These are phyloP conservation scores for Pseudogymnoascus sp. DNA, from an alignment of 2,329 filamentous ascomycete genomes.

Conservation along the genomic window DNA sequence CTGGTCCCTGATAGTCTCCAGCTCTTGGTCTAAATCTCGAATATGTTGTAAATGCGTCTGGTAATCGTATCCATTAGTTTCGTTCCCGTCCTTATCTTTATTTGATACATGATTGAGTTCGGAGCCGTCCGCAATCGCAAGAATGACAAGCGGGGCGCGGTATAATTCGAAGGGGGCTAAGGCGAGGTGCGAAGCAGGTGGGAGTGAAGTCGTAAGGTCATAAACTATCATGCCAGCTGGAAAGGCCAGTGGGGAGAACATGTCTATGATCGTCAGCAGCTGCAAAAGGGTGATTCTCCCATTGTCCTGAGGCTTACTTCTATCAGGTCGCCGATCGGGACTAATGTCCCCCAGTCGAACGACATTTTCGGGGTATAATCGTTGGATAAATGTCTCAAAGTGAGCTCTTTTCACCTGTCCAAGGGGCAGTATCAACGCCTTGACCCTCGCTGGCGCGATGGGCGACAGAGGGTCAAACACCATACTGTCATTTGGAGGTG, in stretches of 20 bases:
- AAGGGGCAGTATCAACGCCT: conserved; percentile 77
- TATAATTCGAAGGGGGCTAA: conserved; percentile 86
- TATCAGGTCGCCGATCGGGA: conserved; percentile 74
- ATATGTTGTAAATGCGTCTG: conserved; percentile 48
- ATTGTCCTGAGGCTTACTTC: conserved; percentile 53
- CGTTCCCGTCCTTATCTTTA: conserved; percentile 49
- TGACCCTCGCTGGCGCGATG: conserved; percentile 83
- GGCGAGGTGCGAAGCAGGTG: conserved; percentile 70
- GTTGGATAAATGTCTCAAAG: conserved; percentile 71
- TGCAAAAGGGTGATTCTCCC: not conserved
- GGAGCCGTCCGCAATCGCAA: conserved; percentile 76
- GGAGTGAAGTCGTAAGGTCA: conserved; percentile 73
- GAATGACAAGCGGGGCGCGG: conserved; percentile 72
- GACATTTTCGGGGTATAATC: conserved; percentile 71
- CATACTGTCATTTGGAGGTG: conserved; percentile 55
- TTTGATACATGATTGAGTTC: conserved; percentile 54
- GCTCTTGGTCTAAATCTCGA: conserved; percentile 54
- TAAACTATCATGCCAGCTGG: conserved; percentile 81
- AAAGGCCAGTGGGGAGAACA: conserved; percentile 88
- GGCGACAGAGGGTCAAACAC: conserved; percentile 83
- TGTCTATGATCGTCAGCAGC: conserved; percentile 48
- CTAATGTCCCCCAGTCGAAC: conserved; percentile 81
- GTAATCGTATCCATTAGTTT: conserved; percentile 42
- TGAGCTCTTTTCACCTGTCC: conserved; percentile 77
- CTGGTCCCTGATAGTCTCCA: conserved; percentile 63